phyloP scores from a whole-genome alignment of 2,329 filamentous ascomycete genomes.

The Calonectria ilicicola region DNA sequence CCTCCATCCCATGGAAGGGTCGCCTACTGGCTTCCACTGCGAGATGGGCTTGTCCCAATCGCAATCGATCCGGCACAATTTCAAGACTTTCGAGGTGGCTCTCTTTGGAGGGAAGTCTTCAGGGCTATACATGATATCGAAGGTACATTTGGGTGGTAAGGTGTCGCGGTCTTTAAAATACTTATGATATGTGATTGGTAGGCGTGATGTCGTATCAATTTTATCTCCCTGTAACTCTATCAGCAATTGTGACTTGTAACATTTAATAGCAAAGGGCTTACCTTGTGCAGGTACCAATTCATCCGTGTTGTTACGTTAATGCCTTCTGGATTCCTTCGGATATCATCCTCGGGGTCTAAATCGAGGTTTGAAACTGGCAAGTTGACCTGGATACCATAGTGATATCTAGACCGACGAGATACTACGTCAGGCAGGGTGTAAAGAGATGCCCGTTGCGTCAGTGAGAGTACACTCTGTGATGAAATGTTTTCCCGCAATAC shows the following conservation, averaged over 20 bases:
- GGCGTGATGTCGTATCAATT: not conserved
- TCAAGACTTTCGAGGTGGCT: not conserved
- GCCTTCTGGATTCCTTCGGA: not conserved
- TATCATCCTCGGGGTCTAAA: not conserved
- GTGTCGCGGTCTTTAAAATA: not conserved
- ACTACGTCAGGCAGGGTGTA: not conserved
- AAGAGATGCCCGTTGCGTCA: not conserved
- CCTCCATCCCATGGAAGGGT: conserved; percentile 6
- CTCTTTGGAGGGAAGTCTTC: conserved; percentile 5
- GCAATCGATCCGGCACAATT: conserved; percentile 14
- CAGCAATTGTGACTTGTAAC: not conserved
- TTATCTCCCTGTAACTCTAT: not conserved
- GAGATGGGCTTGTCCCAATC: conserved; percentile 17
- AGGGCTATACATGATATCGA: conserved; percentile 2
- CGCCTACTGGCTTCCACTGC: conserved; percentile 6
- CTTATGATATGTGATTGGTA: not conserved
- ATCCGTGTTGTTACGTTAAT: not conserved
- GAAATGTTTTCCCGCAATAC: conserved; percentile 2
- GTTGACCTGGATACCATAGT: not conserved
- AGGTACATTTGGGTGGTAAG: not conserved
- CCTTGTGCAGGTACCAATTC: conserved; percentile 15
- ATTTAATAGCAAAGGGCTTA: not conserved
- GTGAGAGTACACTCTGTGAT: not conserved
- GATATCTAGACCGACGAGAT: not conserved
- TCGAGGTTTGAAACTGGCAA: not conserved